Base-by-base conservation (phyloP, 2,329 filamentous ascomycete species). In the Parafenestella ontariensis region DNA sequence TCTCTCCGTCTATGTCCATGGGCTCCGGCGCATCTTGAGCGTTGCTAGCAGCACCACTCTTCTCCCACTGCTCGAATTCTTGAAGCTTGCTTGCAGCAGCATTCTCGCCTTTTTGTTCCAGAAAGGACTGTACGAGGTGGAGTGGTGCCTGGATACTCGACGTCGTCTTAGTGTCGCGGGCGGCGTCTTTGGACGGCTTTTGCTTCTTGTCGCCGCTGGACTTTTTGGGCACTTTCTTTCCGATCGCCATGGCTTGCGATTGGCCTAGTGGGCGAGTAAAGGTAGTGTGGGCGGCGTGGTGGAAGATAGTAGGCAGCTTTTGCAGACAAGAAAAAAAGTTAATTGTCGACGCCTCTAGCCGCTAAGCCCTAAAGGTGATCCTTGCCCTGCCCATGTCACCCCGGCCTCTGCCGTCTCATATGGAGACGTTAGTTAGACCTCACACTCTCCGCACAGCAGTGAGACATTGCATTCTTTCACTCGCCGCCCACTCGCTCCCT, bases 41-140 rank as follows among this genome's bases (percentile, higher is more conserved):
- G 20, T 57, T 56, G 49, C 43, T 59, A 24, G 33, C 13, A 1
- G 46, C 37, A 15, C 44, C 58, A 40, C 36, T 58, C 49, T 63
- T 61, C 36, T 70, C 59, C 75, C 74, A 77, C 28, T 72, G 51
- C 31, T 69, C 64, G 21, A 64, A 68, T 10, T 56, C 58, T 41
- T 62, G 53, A 11, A 76, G 62, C 24, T 65, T 67, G 41, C 49
- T 46, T 13, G 71, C 74, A 17, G 74, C 66, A 20, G 67, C 62
- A 11, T 62, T 59, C 48, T 72, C 74, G 34, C 75, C 74, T 45
- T 74, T 58, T 21, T 73, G 65, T 21, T 61, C 55, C 45, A 77
- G 64, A 59, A 77, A 78, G 29, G 56, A 44, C 56, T 68, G 59
- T 8, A 77, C 67, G 26, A 76, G 70, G 45, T 68, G 66, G 49